Evolutionary conservation across 2,329 filamentous ascomycete genomes (phyloP).

Genomic region (Fusarium setosum): DNA sequence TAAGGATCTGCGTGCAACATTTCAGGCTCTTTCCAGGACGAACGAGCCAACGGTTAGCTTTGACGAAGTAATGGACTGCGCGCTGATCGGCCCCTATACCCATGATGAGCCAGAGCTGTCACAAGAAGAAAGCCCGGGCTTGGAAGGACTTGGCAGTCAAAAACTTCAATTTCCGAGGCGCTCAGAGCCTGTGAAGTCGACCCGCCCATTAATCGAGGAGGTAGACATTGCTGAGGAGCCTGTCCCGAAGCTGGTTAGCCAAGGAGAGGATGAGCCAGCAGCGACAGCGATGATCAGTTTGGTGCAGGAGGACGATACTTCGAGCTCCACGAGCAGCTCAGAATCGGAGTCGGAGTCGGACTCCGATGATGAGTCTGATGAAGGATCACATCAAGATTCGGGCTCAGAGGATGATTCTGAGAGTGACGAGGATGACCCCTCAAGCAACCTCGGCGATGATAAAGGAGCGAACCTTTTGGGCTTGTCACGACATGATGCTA

Average conservation of each 20-base stretch:
- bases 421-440: conserved; percentile 16
- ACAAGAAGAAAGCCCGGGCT: conserved; percentile 1
- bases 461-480: neutral
- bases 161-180: conserved; percentile 18
- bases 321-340: conserved; percentile 36
- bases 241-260: neutral
- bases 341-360: conserved; percentile 45
- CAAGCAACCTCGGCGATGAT: no score
- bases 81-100: conserved; percentile 28
- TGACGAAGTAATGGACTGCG: conserved; percentile 48
- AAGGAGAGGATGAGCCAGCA: neutral
- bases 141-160: conserved; percentile 10
- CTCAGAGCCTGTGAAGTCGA: neutral
- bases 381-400: conserved; percentile 49
- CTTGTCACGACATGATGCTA: neutral
- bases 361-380: conserved; percentile 49
- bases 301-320: conserved; percentile 18
- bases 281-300: conserved; percentile 7
- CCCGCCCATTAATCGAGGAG: conserved; percentile 47
- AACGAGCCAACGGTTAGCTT: conserved; percentile 48
- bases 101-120: conserved; percentile 4
- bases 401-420: conserved; percentile 9
- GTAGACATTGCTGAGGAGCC: conserved; percentile 27
- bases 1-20: conserved; percentile 52
- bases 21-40: conserved; percentile 47